Conservation (phyloP, 257 asterid genomes). For the Solanum sejunctum region DNA sequence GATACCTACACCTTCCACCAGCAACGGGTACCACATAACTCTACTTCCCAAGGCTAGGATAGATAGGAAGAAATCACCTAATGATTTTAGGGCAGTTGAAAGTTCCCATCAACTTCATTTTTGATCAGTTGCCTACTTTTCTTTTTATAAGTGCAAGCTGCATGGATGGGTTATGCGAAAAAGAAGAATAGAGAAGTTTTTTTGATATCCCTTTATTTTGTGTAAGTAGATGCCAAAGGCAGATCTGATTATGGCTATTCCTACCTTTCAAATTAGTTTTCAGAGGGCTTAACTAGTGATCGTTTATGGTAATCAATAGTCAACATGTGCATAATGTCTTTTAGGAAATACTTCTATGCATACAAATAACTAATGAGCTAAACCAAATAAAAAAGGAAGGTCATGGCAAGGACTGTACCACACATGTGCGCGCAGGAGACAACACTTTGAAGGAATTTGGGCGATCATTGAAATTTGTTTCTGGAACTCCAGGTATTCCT, state of each 20-base stretch:
- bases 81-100: neutral
- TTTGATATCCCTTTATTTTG: neutral
- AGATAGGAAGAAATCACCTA: no score
- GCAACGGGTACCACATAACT: no score
- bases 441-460: slow-evolving; percentile 89
- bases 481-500: slow-evolving; percentile 91
- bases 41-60: no score
- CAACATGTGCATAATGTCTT: neutral
- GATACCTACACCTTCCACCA: no score
- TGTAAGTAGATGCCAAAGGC: neutral
- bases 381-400: neutral
- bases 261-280: neutral
- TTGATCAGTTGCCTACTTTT: neutral
- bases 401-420: slow-evolving; percentile 34
- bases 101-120: neutral
- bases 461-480: slow-evolving; percentile 81
- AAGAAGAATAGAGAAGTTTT: neutral
- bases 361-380: neutral
- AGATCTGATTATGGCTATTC: neutral
- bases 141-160: neutral
- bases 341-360: neutral
- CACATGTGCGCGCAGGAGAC: slow-evolving; percentile 80
- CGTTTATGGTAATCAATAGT: neutral
- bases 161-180: neutral
- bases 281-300: neutral